Base-by-base conservation (phyloP, 345 rosid species). In the Kandelia obovata region DNA sequence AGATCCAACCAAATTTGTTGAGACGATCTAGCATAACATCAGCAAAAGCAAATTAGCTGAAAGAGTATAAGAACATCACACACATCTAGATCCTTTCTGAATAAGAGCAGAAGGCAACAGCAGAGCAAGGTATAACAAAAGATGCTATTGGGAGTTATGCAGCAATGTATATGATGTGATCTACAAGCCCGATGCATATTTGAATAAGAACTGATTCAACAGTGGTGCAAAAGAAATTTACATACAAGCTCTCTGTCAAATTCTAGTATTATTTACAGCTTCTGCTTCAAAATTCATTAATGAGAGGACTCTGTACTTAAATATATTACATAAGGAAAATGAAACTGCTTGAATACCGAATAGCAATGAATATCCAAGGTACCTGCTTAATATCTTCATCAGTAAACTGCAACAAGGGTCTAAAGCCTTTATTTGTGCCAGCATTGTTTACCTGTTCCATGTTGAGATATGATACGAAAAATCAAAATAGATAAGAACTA, bases 1-100 rank as follows among this genome's bases (percentile, higher is more conserved):
- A 7, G 98, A 94, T 66, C 98, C 98, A 53, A 94, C 89, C 78
- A 94, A 79, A 79, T 94, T 94, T 67, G 98, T 91, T n/a, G 96
- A 91, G 58, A 94, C 95, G 76, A 94, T 94, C 98, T 94, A 69
- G 17, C 69, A 77, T 19, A 26, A 71, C 57, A 61, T 25, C 60
- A 68, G 57, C 8, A 47, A 58, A 52, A 21, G 25, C 51, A 43
- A 2, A 58, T 31, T 25, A 28, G 35, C 19, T 28, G 30, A 10
- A n/a, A 21, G 5, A 55, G 59, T 56, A 1, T 55, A 23, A 56
- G 59, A 26, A 56, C 28, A 56, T 8, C 26, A 30, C 7, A 30
- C 23, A 43, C 31, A 66, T 43, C 17, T 43, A 43, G 19, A 43
- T 43, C 49, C 49, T 43, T 43, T 13, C 49, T 15, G 5, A 13